A percentile compares a stretch with the other conserved stretches of the same genome.
Conservation (phyloP, 805 yeast genomes). For the Hanseniaspora pseudoguilliermondii region DNA sequence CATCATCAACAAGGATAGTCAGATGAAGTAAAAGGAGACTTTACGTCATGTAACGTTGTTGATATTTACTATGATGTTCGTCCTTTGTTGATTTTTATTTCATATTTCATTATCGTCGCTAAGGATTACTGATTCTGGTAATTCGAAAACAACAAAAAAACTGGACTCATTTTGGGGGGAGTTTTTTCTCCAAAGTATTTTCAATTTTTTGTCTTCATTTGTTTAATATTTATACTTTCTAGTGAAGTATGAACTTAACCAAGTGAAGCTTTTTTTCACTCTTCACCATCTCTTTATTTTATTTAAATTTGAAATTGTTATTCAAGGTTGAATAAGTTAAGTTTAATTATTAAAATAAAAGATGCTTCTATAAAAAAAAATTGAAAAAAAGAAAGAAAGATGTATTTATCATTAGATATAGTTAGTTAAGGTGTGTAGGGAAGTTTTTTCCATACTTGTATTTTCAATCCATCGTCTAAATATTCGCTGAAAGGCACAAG, state of each 20-base stretch:
- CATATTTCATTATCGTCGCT: too few relatives aligned
- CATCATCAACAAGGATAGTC: not conserved
- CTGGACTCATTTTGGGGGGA: too few relatives aligned
- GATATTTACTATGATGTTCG: not conserved
- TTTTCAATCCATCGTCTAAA: slow-evolving; percentile 45
- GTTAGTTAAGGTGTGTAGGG: not conserved
- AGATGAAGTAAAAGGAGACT: not conserved
- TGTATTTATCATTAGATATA: not conserved
- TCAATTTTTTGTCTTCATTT: too few relatives aligned
- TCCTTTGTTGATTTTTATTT: too few relatives aligned
- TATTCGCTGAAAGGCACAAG: slow-evolving; percentile 31
- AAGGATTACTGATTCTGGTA: too few relatives aligned
- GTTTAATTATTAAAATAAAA: not conserved
- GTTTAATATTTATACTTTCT: too few relatives aligned
- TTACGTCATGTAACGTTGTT: not conserved
- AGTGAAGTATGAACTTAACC: too few relatives aligned
- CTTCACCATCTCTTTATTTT: not conserved
- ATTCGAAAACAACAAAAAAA: too few relatives aligned
- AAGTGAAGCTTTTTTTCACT: not conserved
- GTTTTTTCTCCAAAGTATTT: too few relatives aligned
- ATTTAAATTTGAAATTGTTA: not conserved
- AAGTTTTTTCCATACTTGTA: slow-evolving; percentile 43
- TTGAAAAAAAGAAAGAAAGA: not conserved
- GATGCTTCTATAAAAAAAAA: not conserved
- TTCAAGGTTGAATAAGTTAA: slow-evolving; percentile 11